Conservation (phyloP, 805 yeast species). For the Kodamaea leandrae region DNA sequence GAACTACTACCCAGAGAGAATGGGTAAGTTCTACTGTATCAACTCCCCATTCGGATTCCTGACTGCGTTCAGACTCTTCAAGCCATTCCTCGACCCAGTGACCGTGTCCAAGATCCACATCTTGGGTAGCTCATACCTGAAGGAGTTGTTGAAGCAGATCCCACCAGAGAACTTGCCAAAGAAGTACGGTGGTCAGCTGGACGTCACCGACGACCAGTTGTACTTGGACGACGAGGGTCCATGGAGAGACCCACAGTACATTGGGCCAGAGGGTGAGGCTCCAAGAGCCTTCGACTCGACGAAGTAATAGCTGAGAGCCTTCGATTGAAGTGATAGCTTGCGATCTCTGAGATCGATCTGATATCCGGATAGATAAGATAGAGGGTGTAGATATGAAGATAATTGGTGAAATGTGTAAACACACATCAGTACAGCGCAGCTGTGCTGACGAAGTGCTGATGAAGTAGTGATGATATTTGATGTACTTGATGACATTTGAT, state of each 20-base stretch:
- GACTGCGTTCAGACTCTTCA: constrained; percentile 86
- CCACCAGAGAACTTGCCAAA: constrained; percentile 89
- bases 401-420: too few species aligned
- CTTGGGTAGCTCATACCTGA: constrained; percentile 72
- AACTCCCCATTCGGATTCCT: constrained; percentile 98
- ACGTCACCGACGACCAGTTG: constrained; percentile 72
- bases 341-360: too few species aligned
- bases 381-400: too few species aligned
- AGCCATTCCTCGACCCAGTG: constrained; percentile 95
- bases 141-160: constrained; percentile 85
- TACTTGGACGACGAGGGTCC: constrained; percentile 92
- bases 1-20: constrained; percentile 97
- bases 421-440: too few species aligned
- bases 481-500: too few species aligned
- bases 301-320: too few species aligned
- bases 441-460: too few species aligned
- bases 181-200: constrained; percentile 84
- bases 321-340: too few species aligned
- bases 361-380: too few species aligned
- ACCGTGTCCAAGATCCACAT: constrained; percentile 94
- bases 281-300: constrained; percentile 45
- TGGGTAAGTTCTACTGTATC: constrained; percentile 95
- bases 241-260: constrained; percentile 86
- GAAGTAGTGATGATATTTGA: too few species aligned
- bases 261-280: constrained; percentile 96